Conservation (phyloP, 495 filamentous ascomycete species). For the Elasticomyces elasticus region DNA sequence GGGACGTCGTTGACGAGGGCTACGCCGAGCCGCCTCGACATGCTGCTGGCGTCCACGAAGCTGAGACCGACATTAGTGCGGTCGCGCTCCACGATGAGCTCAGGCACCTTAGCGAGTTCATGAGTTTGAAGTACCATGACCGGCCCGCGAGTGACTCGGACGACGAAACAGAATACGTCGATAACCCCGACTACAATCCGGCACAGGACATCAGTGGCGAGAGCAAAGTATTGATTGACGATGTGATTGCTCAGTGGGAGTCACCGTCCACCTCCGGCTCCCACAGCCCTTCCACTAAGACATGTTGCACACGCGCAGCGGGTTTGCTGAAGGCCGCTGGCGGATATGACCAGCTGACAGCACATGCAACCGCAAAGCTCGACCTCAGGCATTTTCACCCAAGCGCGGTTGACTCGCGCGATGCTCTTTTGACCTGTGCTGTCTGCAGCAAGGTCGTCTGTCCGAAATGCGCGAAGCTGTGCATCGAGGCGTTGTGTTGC, state of each 20-base stretch:
- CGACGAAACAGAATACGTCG: not conserved
- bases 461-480: not conserved
- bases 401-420: not conserved
- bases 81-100: not conserved
- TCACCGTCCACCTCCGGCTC: not conserved
- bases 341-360: not conserved
- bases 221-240: not conserved
- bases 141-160: not conserved
- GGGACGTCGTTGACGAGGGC: not conserved
- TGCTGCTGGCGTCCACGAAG: not conserved
- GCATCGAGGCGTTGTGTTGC: not conserved
- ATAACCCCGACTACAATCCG: not conserved
- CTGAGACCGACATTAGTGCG: not conserved
- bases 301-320: slow-evolving; percentile 2
- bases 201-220: not conserved
- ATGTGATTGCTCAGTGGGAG: not conserved
- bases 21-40: not conserved
- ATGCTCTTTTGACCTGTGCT: not conserved
- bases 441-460: slow-evolving; percentile 5
- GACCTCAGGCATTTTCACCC: not conserved
- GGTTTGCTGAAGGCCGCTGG: not conserved
- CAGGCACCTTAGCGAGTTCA: not conserved
- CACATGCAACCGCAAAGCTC: not conserved
- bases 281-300: not conserved
- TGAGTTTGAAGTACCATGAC: not conserved